Percentiles rank a stretch among this genome's conserved stretches.
Conservation (phyloP, 2,329 filamentous ascomycete genomes). For the Monosporascus cannonballus region DNA sequence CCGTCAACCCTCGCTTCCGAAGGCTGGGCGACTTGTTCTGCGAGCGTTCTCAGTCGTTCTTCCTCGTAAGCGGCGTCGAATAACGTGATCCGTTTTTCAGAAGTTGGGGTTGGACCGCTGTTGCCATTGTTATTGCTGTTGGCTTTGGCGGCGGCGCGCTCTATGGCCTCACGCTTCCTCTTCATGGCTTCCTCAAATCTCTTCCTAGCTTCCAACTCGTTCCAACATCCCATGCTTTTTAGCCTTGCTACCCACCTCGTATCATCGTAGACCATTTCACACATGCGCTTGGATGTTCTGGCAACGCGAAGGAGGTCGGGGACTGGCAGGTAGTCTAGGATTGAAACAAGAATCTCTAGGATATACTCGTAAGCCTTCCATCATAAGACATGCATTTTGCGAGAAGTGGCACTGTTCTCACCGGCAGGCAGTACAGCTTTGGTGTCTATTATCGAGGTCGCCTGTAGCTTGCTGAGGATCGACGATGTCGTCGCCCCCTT, state of each 20-base stretch:
- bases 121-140: conserved; percentile 9
- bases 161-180: conserved; percentile 51
- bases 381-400: background rate
- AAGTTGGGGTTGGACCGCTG: conserved; percentile 12
- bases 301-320: conserved; percentile 82
- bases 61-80: conserved; percentile 71
- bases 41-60: conserved; percentile 41
- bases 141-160: conserved; percentile 13
- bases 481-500: conserved; percentile 34
- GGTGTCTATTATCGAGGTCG: conserved; percentile 71
- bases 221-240: conserved; percentile 85
- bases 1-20: conserved; percentile 47
- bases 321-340: conserved; percentile 84
- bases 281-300: conserved; percentile 75
- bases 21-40: conserved; percentile 26
- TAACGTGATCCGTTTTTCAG: conserved; percentile 47
- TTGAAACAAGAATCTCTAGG: conserved; percentile 76
- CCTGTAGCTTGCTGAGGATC: conserved; percentile 72
- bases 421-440: conserved; percentile 79
- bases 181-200: conserved; percentile 68
- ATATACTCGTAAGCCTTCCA: background rate
- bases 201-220: conserved; percentile 77
- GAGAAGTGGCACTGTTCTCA: conserved; percentile 31
- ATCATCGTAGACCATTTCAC: conserved; percentile 99
- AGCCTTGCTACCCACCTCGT: conserved; percentile 87